Percentiles rank a stretch among this genome's conserved stretches.
Conservation (phyloP, 805 yeast species). For the Candida anglica region DNA sequence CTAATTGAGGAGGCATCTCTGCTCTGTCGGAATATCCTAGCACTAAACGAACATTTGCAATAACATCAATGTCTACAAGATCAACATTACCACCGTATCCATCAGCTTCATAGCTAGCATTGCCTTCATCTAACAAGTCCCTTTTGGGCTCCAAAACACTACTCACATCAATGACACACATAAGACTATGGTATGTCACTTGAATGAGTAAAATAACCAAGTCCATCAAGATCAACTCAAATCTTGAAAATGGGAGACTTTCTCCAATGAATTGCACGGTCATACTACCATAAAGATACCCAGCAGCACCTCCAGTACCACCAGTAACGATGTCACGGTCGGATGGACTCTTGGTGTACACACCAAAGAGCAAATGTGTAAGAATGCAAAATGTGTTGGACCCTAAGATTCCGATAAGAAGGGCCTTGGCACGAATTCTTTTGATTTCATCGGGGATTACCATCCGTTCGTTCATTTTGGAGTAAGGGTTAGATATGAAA, state of each 20-base stretch:
- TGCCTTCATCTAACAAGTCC: constrained; percentile 13
- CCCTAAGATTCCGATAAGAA: constrained; percentile 19
- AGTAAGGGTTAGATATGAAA: constrained; percentile 25
- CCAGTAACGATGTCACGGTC: neutral
- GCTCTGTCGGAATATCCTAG: too few species aligned
- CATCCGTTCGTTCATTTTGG: constrained; percentile 10
- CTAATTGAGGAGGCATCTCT: too few species aligned
- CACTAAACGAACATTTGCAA: too few species aligned
- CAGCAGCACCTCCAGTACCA: neutral
- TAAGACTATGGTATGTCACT: constrained; percentile 26
- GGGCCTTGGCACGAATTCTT: constrained; percentile 21
- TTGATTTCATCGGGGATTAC: constrained; percentile 21
- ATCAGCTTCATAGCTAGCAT: constrained; percentile 22
- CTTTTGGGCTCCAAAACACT: constrained; percentile 13
- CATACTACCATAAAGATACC: constrained; percentile 27
- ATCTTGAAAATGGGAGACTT: constrained; percentile 19
- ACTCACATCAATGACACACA: constrained; percentile 29
- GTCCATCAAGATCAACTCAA: constrained; percentile 26
- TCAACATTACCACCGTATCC: constrained; percentile 38
- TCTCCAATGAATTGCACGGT: constrained; percentile 39
- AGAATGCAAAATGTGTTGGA: constrained; percentile 19
- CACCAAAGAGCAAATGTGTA: constrained; percentile 26
- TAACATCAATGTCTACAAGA: constrained; percentile 23
- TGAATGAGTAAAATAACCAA: constrained; percentile 21
- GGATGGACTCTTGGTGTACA: constrained; percentile 6